Base-by-base conservation (phyloP, 805 yeast species). In the Jamesozyma lodderae region DNA sequence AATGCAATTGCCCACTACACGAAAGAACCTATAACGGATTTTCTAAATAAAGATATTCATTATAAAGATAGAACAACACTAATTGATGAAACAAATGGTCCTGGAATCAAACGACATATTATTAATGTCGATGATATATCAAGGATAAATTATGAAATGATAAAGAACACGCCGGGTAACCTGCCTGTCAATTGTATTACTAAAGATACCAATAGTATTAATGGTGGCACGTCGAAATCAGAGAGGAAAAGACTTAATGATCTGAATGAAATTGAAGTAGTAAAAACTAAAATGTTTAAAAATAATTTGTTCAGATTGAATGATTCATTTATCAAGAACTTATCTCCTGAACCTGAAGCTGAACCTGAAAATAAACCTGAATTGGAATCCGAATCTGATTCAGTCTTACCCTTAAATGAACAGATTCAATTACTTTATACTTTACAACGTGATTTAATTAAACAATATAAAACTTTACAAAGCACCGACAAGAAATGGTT, bases 131-230 rank as follows among this genome's bases (percentile, higher is more conserved):
- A 59, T 33, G 60, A 57, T 33, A 49, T 51, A n/a, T 49, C 60
- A 10, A 49, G 48, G 41, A 57, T 59, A 16, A 59, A 57, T 41
- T 59, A 59, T 37, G 64, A 59, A 40, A 49, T 55, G 52, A 49
- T 59, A 16, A 57, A 52, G 38, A 56, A 48, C 25, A 39, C 52
- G 4, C 64, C 64, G 0, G 64, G 64, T 6, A 55, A 51, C 26
- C 30, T 55, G 26, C 20, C 36, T 19, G 31, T 35, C 22, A 23
- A 18, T 8, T 16, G 19, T 13, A 17, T 25, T 13, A 21, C 2
- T 23, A n/a, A 15, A 10, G 23, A 32, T 16, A 22, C 16, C 17
- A 21, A 22, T 22, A n/a, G 17, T 18, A 7, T 26, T 31, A 13
- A 23, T 16, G 14, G 33, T 35, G 18, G 33, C 35, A 32, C n/a